phyloP scores from a whole-genome alignment of 768 basidiomycete species.

The Suillus alpinus region DNA sequence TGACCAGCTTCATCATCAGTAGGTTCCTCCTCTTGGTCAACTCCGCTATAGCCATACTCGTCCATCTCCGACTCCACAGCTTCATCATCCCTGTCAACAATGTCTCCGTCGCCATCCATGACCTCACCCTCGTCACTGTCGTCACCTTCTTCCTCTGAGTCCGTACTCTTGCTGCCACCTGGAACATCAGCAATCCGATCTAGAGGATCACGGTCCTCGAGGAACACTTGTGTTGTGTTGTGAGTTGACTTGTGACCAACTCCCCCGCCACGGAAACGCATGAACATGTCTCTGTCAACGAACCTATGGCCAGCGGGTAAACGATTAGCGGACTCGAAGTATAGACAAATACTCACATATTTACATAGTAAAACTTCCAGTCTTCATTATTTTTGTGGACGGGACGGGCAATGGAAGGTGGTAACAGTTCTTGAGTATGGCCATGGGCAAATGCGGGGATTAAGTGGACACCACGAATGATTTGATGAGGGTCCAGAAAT shows the following conservation, averaged over 20 bases:
- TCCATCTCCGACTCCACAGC: no score
- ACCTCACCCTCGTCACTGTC: no score
- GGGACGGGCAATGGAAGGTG: background rate
- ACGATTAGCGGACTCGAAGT: background rate
- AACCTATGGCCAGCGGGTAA: constrained; percentile 24
- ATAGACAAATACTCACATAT: constrained; percentile 28
- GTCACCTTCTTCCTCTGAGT: background rate
- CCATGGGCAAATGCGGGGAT: constrained; percentile 36
- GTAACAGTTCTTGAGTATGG: constrained; percentile 8
- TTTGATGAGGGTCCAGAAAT: background rate
- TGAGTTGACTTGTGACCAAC: constrained; percentile 25
- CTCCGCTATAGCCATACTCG: no score
- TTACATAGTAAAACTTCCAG: constrained; percentile 30
- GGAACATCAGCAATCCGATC: background rate
- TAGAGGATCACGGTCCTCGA: background rate
- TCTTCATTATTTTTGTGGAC: constrained; percentile 20
- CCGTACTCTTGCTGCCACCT: background rate
- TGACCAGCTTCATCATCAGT: no score
- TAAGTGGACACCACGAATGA: constrained; percentile 39
- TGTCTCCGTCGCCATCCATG: no score
- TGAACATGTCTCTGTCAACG: constrained; percentile 34
- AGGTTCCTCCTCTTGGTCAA: no score
- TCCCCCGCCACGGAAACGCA: constrained; percentile 28
- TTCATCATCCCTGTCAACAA: no score
- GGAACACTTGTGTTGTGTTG: constrained; percentile 13